Conservation (phyloP, 345 rosid genomes). For the Hibiscus mutabilis region DNA sequence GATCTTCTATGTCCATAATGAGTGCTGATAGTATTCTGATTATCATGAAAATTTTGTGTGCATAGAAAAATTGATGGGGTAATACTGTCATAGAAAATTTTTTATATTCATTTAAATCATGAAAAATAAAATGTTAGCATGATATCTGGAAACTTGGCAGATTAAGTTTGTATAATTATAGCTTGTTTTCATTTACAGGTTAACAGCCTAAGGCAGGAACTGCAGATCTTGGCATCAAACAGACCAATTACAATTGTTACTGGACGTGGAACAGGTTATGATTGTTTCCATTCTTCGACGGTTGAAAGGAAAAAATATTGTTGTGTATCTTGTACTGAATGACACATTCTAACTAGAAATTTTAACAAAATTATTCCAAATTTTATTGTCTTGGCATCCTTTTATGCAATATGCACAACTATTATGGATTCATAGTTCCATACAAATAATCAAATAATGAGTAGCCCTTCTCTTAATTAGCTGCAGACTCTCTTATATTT, state of each 20-base stretch:
- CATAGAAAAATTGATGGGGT: too few relatives aligned
- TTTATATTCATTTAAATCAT: too few relatives aligned
- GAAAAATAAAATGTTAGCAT: too few relatives aligned
- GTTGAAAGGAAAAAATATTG: neutral
- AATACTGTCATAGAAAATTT: neutral
- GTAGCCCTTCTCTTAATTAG: neutral
- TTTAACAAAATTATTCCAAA: neutral
- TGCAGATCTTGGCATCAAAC: slow-evolving; percentile 48
- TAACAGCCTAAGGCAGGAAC: slow-evolving; percentile 59
- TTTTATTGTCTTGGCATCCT: slow-evolving; percentile 1
- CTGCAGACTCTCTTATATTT: neutral
- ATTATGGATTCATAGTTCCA: slow-evolving; percentile 4
- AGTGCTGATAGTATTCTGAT: neutral
- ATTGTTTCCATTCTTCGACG: slow-evolving; percentile 4
- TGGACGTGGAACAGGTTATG: slow-evolving; percentile 57
- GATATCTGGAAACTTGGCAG: too few relatives aligned
- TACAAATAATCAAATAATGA: neutral
- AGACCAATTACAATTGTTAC: slow-evolving; percentile 70
- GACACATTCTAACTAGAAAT: neutral
- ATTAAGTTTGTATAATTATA: neutral
- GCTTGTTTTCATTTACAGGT: slow-evolving; percentile 43
- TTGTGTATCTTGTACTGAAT: neutral
- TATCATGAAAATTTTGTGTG: too few relatives aligned
- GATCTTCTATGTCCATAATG: slow-evolving; percentile 2
- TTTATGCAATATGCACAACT: neutral